These are phyloP conservation scores for Candida chauliodis DNA, from an alignment of 805 yeast genomes.

Conservation along the genomic window DNA sequence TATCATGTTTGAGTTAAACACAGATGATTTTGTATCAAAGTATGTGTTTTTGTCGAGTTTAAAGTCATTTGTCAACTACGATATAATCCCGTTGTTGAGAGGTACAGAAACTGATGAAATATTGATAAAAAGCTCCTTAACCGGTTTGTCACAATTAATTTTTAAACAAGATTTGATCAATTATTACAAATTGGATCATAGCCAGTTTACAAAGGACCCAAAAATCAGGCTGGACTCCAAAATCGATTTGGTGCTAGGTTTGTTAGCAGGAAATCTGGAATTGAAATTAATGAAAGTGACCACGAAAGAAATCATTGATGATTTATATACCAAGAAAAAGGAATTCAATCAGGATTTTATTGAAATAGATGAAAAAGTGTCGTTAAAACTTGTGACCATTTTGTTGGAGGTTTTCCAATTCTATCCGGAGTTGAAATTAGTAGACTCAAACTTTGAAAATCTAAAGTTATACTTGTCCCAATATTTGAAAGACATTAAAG, in stretches of 20 bases:
- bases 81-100: background rate
- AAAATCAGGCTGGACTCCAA: slow-evolving; percentile 1
- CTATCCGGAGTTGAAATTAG: background rate
- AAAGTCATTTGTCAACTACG: background rate
- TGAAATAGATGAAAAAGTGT: background rate
- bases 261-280: background rate
- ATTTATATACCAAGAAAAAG: background rate
- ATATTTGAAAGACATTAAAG: background rate
- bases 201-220: background rate
- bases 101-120: background rate
- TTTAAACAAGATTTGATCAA: background rate
- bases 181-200: slow-evolving; percentile 2
- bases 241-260: slow-evolving; percentile 1
- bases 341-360: background rate
- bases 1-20: slow-evolving; percentile 1
- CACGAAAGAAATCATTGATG: slow-evolving; percentile 1
- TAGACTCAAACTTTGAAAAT: background rate
- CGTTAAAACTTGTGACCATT: background rate
- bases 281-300: background rate
- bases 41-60: background rate
- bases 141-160: background rate
- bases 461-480: background rate
- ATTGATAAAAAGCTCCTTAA: background rate
- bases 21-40: background rate
- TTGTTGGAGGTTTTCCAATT: slow-evolving; percentile 1